Percentiles rank a stretch among this genome's conserved stretches.
phyloP scores from a whole-genome alignment of 305 asterid species.

The Rubia peregrina region DNA sequence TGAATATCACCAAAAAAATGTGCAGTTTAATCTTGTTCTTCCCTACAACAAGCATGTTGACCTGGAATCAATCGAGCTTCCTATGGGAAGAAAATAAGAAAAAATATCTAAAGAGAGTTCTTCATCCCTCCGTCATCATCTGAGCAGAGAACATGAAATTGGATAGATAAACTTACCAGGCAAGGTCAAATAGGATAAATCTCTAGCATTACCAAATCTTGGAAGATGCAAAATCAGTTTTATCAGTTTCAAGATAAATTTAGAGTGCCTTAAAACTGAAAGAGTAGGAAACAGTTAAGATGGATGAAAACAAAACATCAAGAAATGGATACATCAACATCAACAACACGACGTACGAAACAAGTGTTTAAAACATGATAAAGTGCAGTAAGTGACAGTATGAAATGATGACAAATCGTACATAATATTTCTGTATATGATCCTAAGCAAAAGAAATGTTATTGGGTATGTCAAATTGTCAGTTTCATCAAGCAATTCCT shows the following conservation, averaged over 20 bases:
- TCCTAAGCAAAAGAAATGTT: too few species aligned
- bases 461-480: too few species aligned
- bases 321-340: neutral
- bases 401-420: neutral
- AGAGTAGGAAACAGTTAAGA: neutral
- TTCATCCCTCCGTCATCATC: slow-evolving; percentile 1
- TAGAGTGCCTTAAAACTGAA: neutral
- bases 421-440: neutral
- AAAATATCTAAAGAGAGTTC: slow-evolving; percentile 2
- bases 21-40: too few species aligned
- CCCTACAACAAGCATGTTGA: too few species aligned
- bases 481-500: neutral
- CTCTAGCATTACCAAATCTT: slow-evolving; percentile 33
- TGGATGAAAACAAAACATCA: neutral
- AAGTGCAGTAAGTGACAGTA: neutral
- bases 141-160: neutral
- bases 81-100: slow-evolving; percentile 28
- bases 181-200: slow-evolving; percentile 32
- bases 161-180: slow-evolving; percentile 36
- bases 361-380: neutral
- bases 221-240: slow-evolving; percentile 31
- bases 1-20: too few species aligned
- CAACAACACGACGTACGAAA: neutral
- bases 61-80: slow-evolving; percentile 28
- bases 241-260: neutral